phyloP scores from a whole-genome alignment of 2,329 filamentous ascomycete genomes.

The Venturia carpophila region DNA sequence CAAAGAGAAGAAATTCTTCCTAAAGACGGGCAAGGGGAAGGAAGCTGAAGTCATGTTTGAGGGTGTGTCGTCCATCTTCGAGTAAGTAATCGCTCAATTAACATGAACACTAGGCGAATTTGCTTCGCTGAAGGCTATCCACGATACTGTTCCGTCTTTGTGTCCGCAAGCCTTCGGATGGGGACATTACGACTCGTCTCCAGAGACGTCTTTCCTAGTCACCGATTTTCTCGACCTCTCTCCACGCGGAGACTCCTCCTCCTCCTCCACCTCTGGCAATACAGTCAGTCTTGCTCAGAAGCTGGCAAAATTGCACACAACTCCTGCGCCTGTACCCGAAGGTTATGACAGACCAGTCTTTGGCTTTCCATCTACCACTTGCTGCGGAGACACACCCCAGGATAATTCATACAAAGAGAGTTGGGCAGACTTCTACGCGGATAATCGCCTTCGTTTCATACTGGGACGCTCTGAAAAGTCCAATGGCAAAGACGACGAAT shows the following conservation, averaged over 20 bases:
- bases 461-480: conserved; percentile 48
- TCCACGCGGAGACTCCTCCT: conserved; percentile 22
- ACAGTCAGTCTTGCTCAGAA: conserved; percentile 60
- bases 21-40: conserved; percentile 59
- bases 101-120: conserved; percentile 56
- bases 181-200: conserved; percentile 46
- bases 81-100: background rate
- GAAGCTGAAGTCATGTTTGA: conserved; percentile 61
- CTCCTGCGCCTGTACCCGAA: conserved; percentile 57
- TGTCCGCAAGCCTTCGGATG: conserved; percentile 70
- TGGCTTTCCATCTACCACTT: conserved; percentile 78
- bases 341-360: conserved; percentile 57
- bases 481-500: conserved; percentile 57
- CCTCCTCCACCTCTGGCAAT: conserved; percentile 25
- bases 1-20: conserved; percentile 53
- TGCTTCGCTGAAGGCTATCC: conserved; percentile 74
- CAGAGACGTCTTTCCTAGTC: conserved; percentile 48
- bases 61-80: conserved; percentile 36
- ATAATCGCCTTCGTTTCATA: conserved; percentile 64
- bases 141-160: conserved; percentile 61
- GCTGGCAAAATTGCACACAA: conserved; percentile 70
- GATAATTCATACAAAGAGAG: conserved; percentile 64
- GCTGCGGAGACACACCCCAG: conserved; percentile 77
- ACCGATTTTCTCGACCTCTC: conserved; percentile 74
- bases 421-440: conserved; percentile 82